Evolutionary conservation across 2,329 filamentous ascomycete species (phyloP).

Genomic region (Aspergillus niger): DNA sequence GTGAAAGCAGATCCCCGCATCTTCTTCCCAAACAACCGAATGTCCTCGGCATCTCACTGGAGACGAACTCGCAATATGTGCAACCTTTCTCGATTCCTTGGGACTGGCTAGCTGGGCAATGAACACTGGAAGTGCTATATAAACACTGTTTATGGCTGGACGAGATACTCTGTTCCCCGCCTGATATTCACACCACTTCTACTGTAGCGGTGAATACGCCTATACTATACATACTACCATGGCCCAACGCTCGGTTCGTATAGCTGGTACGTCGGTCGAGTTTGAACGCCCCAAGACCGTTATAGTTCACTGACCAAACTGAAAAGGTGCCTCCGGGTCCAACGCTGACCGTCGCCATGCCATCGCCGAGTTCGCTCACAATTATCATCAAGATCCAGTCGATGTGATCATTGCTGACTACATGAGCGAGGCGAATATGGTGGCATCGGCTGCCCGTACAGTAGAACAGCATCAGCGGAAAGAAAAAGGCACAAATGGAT

Average conservation of each 20-base stretch:
- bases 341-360: conserved; percentile 50
- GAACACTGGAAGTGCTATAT: background rate
- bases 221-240: conserved; percentile 9
- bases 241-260: conserved; percentile 29
- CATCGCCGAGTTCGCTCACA: conserved; percentile 45
- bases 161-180: no score
- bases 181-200: no score
- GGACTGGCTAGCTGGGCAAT: background rate
- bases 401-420: conserved; percentile 52
- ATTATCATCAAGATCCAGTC: conserved; percentile 47
- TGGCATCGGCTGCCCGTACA: conserved; percentile 38
- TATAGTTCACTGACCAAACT: background rate
- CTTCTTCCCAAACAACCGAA: conserved; percentile 20
- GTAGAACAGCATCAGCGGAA: conserved; percentile 37
- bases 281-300: background rate
- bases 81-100: background rate
- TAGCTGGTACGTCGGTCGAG: conserved; percentile 26
- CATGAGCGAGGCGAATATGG: conserved; percentile 57
- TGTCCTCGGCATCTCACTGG: conserved; percentile 8
- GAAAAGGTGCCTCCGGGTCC: conserved; percentile 47
- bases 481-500: background rate
- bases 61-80: background rate
- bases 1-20: conserved; percentile 15
- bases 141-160: background rate
- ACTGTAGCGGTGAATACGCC: background rate